Conservation (phyloP, 371 early-diverging fungal genomes). For the Entomophthora muscae region DNA sequence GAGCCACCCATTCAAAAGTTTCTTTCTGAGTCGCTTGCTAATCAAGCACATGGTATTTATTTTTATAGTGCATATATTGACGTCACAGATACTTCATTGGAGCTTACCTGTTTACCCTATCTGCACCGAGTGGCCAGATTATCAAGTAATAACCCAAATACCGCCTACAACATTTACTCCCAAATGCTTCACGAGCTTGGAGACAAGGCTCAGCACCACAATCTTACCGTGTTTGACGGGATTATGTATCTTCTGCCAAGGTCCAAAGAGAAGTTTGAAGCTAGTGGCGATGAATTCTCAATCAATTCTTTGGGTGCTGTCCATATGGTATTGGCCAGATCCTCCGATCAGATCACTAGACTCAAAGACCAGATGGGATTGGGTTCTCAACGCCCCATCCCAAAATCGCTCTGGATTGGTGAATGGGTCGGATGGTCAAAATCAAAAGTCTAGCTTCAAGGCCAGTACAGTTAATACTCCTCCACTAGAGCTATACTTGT, state of each 20-base stretch:
- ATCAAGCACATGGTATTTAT: background rate
- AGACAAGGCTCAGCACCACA: background rate
- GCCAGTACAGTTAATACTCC: too few species aligned
- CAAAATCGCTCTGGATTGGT: background rate
- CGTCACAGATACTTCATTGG: background rate
- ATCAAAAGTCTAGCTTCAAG: background rate
- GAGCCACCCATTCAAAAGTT: background rate
- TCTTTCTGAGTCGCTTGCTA: background rate
- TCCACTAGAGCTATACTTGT: too few species aligned
- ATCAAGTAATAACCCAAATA: background rate
- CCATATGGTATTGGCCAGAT: constrained; percentile 4
- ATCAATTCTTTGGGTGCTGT: constrained; percentile 3
- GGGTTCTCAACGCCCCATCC: background rate
- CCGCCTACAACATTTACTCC: background rate
- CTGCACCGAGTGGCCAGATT: background rate
- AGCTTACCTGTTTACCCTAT: background rate
- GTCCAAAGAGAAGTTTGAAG: background rate
- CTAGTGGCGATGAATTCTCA: background rate
- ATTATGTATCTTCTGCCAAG: background rate
- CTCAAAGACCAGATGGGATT: background rate
- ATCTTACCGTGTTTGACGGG: background rate
- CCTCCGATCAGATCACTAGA: background rate
- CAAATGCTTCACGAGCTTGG: background rate
- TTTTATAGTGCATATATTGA: background rate
- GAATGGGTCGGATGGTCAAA: background rate